Evolutionary conservation across 2,329 filamentous ascomycete species (phyloP), one percentile per base, ranked within the genome.

Genomic region (Cyanodermella asteris): DNA sequence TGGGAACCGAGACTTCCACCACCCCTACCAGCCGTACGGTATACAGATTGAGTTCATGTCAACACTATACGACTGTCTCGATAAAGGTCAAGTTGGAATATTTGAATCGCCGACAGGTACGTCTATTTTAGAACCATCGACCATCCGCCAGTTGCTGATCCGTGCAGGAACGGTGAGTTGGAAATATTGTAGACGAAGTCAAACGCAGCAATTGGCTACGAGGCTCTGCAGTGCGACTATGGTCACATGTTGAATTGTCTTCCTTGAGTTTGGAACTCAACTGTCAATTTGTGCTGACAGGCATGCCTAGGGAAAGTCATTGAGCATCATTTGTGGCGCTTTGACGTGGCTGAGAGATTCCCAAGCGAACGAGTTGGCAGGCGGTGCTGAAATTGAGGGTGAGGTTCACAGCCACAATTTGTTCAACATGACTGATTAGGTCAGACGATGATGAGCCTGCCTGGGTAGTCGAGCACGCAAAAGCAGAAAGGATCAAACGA

Each of bases 81-180:
- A 90, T 36, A 47, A 73, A 20, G 72, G 76, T 6, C 77, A 82
- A 40, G 59, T 91, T 23, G 82, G 77, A 16, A 81, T 93, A 21
- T 71, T 93, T 22, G 82, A 93, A 43, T 91, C 78, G 22, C 82
- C 82, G n/a, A 93, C 82, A 20, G 82, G 82, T 46, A 74, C 67
- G n/a, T n/a, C n/a, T n/a, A n/a, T n/a, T n/a, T n/a, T n/a, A n/a
- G n/a, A n/a, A n/a, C n/a, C n/a, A n/a, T n/a, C n/a, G n/a, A n/a
- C n/a, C n/a, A n/a, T n/a, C n/a, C n/a, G n/a, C n/a, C n/a, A n/a
- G n/a, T n/a, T n/a, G n/a, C n/a, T n/a, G n/a, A n/a, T n/a, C n/a
- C n/a, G n/a, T n/a, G n/a, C n/a, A n/a, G n/a, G n/a, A n/a, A n/a
- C n/a, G n/a, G n/a, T n/a, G n/a, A n/a, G n/a, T n/a, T n/a, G n/a